Evolutionary conservation across 352 stramenopile species (phyloP).

Genomic region (Globisporangium recalcitrans): DNA sequence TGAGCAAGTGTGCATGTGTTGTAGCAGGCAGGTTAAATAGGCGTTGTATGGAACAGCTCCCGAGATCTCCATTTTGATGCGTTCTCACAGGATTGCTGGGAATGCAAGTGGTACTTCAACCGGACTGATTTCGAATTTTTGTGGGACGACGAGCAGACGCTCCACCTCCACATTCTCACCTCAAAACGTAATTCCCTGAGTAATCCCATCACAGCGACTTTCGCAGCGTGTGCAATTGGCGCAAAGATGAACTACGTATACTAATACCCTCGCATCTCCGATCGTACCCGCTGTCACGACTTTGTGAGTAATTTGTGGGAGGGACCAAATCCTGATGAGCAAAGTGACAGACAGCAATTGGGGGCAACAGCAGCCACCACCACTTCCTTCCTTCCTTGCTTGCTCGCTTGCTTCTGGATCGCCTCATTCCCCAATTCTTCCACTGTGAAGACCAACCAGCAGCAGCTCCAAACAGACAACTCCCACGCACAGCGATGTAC

Average conservation of each 20-base stretch:
- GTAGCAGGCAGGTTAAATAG: neutral
- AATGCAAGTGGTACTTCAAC: conserved; percentile 1
- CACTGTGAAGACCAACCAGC: neutral
- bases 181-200: neutral
- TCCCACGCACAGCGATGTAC: conserved; percentile 11
- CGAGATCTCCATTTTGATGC: neutral
- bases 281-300: neutral
- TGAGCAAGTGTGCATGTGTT: neutral
- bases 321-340: conserved; percentile 9
- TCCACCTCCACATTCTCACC: neutral
- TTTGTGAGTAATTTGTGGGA: conserved; percentile 9
- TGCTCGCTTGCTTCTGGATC: neutral
- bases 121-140: neutral
- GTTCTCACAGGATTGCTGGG: neutral
- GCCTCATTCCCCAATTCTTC: neutral
- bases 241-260: too few relatives aligned
- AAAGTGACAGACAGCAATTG: neutral
- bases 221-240: too few relatives aligned
- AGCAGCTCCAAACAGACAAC: neutral
- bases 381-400: neutral
- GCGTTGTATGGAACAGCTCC: neutral
- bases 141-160: neutral
- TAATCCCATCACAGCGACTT: too few relatives aligned
- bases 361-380: neutral
- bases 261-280: neutral